Conservation (phyloP, 1,284 basidiomycete genomes). For the Singerocomus inundabilis region DNA sequence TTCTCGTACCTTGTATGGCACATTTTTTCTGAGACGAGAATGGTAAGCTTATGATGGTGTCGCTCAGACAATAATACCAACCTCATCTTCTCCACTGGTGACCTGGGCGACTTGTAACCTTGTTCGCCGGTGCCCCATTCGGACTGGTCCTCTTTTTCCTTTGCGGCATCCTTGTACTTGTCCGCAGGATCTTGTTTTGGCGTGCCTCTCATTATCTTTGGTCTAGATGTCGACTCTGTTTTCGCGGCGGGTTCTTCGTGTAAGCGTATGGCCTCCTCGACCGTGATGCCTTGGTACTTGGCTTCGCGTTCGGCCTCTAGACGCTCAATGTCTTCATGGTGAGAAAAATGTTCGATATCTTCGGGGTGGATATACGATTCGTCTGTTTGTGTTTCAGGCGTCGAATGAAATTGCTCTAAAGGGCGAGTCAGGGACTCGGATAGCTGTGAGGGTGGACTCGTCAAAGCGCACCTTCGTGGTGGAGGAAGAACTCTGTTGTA, state of each 20-base stretch:
- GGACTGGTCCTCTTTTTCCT: conserved; percentile 49
- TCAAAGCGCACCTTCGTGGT: conserved; percentile 77
- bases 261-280: conserved; percentile 60
- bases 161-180: conserved; percentile 55
- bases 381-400: conserved; percentile 96
- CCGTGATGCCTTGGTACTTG: conserved; percentile 74
- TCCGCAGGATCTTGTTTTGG: conserved; percentile 64
- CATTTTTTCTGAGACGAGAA: conserved; percentile 53
- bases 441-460: not conserved
- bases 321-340: conserved; percentile 86
- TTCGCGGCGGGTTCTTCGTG: conserved; percentile 37
- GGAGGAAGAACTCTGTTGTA: conserved; percentile 77
- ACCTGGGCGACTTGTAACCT: conserved; percentile 75
- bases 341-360: conserved; percentile 84
- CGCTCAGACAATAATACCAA: conserved; percentile 30
- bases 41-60: not conserved
- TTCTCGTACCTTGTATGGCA: conserved; percentile 88
- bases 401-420: conserved; percentile 86
- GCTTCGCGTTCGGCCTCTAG: conserved; percentile 85
- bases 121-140: conserved; percentile 72
- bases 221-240: conserved; percentile 34
- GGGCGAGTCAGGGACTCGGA: not conserved
- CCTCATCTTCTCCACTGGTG: conserved; percentile 69
- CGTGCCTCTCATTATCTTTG: conserved; percentile 53
- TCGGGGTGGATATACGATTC: conserved; percentile 93